Evolutionary conservation across 2,329 filamentous ascomycete genomes (phyloP), one percentile per base, ranked within the genome.

Genomic region (Cladophialophora chaetospira): DNA sequence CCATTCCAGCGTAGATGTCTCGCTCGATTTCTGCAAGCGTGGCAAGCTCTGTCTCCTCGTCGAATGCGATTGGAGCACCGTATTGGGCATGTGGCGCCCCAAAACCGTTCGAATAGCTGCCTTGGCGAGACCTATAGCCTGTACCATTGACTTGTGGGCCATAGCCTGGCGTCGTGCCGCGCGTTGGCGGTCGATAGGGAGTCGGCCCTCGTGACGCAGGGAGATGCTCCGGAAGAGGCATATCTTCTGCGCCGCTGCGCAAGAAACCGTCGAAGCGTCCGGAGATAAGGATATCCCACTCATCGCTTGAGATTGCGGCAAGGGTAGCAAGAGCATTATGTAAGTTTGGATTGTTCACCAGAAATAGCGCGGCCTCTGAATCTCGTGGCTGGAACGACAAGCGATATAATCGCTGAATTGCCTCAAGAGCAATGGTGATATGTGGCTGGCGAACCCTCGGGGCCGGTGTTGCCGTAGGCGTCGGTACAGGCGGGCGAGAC

Each of bases 201-300:
- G 40, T 62, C 11, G 58, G 60, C 9, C 57, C 55, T 43, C 75
- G 68, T 51, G 48, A 51, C 10, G 72, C 70, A 13, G 69, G 46
- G 19, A 45, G 36, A 13, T 21, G 29, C 19, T 58, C 57, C 6
- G 53, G 52, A 19, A 4, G 28, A 25, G 74, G 67, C 8, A 68
- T 44, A 44, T 82, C 78, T 63, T 97, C 92, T 5, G 90, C 91
- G 19, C 93, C 93, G 42, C 91, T 96, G 85, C 93, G 96, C 17
- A 97, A 80, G 74, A 97, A 97, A 3, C 93, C 93, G 69, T 97
- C 92, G 67, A 97, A 97, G 25, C 93, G 88, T 25, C 93, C 93
- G 0, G 93, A 97, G 3, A 88, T 90, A 10, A 97, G 80, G 53
- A 97, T 96, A 61, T 97, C 93, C 93, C 93, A 97, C 72, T 97